A percentile compares a stretch with the other conserved stretches of the same genome.
These are phyloP conservation scores for Boletus semigastroideus DNA, from an alignment of 1,284 basidiomycete species.

Conservation along the genomic window DNA sequence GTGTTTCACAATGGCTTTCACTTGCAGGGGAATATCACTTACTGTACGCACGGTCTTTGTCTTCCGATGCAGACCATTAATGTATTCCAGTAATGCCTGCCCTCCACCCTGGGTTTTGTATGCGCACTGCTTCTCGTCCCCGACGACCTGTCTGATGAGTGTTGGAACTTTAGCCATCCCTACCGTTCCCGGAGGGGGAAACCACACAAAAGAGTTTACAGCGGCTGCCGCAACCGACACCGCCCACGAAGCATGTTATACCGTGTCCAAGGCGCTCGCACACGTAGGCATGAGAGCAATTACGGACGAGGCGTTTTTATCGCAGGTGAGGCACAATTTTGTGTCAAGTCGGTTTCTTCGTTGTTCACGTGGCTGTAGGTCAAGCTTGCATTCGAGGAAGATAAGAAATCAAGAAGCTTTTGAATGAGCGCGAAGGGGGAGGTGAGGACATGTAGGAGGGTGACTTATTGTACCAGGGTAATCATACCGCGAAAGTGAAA, in stretches of 20 bases:
- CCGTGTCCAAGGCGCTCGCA: conserved; percentile 59
- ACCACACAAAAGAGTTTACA: conserved; percentile 63
- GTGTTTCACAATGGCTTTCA: background rate
- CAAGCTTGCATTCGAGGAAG: conserved; percentile 27
- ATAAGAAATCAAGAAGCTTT: conserved; percentile 19
- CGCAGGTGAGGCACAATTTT: conserved; percentile 12
- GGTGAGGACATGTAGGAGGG: background rate
- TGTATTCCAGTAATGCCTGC: conserved; percentile 41
- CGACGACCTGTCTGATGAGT: background rate
- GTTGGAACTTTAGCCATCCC: conserved; percentile 45
- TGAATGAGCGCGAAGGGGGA: background rate
- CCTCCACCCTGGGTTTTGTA: conserved; percentile 51
- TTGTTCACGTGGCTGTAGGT: conserved; percentile 19
- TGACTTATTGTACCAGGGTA: conserved; percentile 2
- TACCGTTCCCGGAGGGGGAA: conserved; percentile 55
- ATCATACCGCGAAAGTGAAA: background rate
- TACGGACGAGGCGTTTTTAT: conserved; percentile 44
- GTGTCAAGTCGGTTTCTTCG: background rate
- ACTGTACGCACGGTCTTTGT: conserved; percentile 38
- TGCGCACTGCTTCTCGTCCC: conserved; percentile 13
- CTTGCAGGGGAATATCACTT: conserved; percentile 60
- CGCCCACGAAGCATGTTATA: conserved; percentile 58
- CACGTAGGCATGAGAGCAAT: conserved; percentile 56
- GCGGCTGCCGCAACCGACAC: conserved; percentile 50
- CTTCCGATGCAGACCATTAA: background rate